phyloP scores from a whole-genome alignment of 768 basidiomycete species.

The Jaapia argillacea region DNA sequence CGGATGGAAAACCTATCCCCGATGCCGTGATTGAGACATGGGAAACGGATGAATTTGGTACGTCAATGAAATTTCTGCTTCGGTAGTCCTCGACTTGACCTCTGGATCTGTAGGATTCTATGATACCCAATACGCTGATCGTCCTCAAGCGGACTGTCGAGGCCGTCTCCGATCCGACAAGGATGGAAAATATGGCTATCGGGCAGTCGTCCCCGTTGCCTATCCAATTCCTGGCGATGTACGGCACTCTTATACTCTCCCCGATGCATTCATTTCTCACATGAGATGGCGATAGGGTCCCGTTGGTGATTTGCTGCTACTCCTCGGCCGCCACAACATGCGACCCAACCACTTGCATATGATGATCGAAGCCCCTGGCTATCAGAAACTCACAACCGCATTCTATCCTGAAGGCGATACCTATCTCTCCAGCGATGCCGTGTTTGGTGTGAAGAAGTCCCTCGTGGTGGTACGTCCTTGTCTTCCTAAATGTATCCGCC shows the following conservation, averaged over 20 bases:
- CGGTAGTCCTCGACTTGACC: conserved; percentile 6
- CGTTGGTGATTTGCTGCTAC: conserved; percentile 49
- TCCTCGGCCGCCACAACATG: conserved; percentile 59
- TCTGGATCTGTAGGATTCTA: conserved; percentile 17
- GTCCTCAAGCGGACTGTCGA: conserved; percentile 59
- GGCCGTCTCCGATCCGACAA: conserved; percentile 49
- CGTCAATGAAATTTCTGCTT: conserved; percentile 12
- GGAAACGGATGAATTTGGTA: conserved; percentile 63
- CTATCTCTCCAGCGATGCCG: conserved; percentile 60
- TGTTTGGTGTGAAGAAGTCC: conserved; percentile 77
- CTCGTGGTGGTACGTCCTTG: conserved; percentile 53
- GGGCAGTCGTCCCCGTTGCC: conserved; percentile 59
- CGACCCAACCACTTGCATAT: conserved; percentile 79
- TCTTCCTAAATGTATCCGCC: background rate
- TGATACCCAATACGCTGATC: conserved; percentile 42
- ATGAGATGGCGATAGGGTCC: conserved; percentile 38
- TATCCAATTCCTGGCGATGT: conserved; percentile 75
- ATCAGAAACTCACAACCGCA: conserved; percentile 61
- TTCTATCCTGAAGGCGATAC: conserved; percentile 64
- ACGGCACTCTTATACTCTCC: conserved; percentile 8
- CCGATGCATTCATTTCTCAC: conserved; percentile 8
- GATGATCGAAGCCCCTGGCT: conserved; percentile 61
- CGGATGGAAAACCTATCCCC: conserved; percentile 54
- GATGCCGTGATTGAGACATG: conserved; percentile 71
- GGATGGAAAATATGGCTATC: conserved; percentile 60